phyloP scores from a whole-genome alignment of 1,139 yeast genomes.

The Lodderomyces pseudojiufengensis region DNA sequence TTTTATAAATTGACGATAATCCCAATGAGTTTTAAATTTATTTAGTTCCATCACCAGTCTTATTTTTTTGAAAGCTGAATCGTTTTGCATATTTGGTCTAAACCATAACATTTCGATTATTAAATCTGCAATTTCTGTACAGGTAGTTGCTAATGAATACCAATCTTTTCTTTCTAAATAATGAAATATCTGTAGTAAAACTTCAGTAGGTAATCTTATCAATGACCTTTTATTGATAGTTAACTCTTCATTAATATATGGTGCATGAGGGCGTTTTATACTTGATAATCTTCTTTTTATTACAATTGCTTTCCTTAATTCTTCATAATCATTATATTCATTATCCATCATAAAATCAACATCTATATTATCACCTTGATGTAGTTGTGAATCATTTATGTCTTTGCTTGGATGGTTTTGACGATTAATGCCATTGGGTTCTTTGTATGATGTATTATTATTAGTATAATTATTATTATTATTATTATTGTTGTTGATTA shows the following conservation, averaged over 20 bases:
- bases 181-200: conserved; percentile 66
- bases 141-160: conserved; percentile 67
- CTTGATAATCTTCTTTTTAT: conserved; percentile 23
- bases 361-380: conserved; percentile 16
- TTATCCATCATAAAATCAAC: conserved; percentile 36
- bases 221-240: conserved; percentile 28
- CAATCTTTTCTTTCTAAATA: conserved; percentile 66
- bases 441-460: too few relatives aligned
- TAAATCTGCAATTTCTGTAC: conserved; percentile 76
- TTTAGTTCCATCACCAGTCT: conserved; percentile 52
- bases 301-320: conserved; percentile 34
- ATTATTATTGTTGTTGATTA: conserved; percentile 2
- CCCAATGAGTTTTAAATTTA: conserved; percentile 54
- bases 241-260: conserved; percentile 5
- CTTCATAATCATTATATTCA: conserved; percentile 31
- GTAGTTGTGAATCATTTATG: conserved; percentile 1
- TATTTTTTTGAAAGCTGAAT: conserved; percentile 47
- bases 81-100: conserved; percentile 73
- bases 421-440: background rate
- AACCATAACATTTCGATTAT: conserved; percentile 85
- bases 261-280: conserved; percentile 12
- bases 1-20: conserved; percentile 71
- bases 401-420: background rate
- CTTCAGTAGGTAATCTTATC: conserved; percentile 73
- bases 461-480: background rate